phyloP scores from a whole-genome alignment of 352 stramenopile species.

The Globisporangium apiculatum region DNA sequence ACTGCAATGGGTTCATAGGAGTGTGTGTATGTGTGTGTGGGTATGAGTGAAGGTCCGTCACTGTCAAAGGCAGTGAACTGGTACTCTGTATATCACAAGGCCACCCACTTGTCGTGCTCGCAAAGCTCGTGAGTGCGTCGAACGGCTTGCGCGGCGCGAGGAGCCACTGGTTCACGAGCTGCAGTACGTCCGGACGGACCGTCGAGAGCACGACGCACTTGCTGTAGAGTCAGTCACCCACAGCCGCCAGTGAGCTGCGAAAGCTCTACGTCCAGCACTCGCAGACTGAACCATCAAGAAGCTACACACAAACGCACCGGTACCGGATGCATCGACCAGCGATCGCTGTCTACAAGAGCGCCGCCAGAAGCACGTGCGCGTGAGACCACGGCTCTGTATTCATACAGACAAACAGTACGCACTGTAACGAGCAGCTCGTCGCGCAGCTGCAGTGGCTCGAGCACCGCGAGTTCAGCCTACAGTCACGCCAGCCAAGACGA shows the following conservation, averaged over 20 bases:
- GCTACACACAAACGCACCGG: constrained; percentile 4
- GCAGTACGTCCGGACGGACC: constrained; percentile 24
- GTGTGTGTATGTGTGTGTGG: too few relatives aligned
- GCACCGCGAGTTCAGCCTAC: constrained; percentile 17
- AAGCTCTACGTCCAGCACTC: too few relatives aligned
- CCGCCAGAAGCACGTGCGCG: too few relatives aligned
- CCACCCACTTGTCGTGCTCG: constrained; percentile 2
- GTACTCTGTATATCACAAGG: too few relatives aligned
- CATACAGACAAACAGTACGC: too few relatives aligned
- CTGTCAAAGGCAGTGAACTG: too few relatives aligned
- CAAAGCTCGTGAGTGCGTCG: constrained; percentile 1
- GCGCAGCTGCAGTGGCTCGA: constrained; percentile 4
- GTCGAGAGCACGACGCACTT: constrained; percentile 25
- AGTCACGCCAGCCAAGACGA: neutral
- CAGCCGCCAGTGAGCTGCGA: too few relatives aligned
- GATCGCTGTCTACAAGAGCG: neutral
- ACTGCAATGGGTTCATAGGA: neutral
- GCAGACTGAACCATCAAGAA: too few relatives aligned
- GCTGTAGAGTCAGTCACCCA: constrained; percentile 10
- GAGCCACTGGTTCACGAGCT: constrained; percentile 29
- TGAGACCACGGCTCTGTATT: too few relatives aligned
- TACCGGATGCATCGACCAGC: constrained; percentile 12
- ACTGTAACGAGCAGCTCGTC: neutral
- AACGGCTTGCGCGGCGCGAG: constrained; percentile 3
- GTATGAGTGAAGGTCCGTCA: too few relatives aligned